Evolutionary conservation across 257 asterid species (phyloP).

Genomic region (Nicotiana undulata): DNA sequence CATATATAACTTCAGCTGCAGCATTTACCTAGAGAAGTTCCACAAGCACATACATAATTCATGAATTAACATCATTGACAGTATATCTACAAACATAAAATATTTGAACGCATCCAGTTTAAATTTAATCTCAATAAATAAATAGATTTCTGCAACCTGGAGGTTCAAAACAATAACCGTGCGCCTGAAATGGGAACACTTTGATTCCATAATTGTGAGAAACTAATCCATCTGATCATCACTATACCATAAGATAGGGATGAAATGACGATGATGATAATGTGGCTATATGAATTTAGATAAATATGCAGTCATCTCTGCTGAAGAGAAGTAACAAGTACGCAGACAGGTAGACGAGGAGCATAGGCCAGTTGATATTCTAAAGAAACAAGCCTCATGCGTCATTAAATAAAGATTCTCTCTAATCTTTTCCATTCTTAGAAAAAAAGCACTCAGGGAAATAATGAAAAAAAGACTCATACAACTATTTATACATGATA

Average conservation of each 20-base stretch:
- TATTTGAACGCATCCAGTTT: background rate
- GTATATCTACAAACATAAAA: background rate
- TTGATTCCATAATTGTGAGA: background rate
- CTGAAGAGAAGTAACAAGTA: background rate
- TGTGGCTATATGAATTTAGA: background rate
- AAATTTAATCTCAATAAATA: background rate
- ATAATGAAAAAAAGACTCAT: background rate
- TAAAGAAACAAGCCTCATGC: background rate
- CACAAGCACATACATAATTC: background rate
- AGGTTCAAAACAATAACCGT: background rate
- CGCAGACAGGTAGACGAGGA: background rate
- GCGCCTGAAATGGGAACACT: background rate
- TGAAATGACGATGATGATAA: background rate
- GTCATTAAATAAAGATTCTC: background rate
- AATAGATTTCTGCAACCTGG: background rate
- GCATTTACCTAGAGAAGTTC: conserved; percentile 60
- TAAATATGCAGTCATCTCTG: background rate
- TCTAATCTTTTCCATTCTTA: background rate
- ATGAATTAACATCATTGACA: background rate
- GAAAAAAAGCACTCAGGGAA: background rate
- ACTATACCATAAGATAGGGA: background rate
- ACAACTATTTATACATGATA: background rate
- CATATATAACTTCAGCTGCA: conserved; percentile 94
- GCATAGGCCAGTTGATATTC: background rate
- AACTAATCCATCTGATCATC: background rate